Percentiles rank a stretch among this genome's conserved stretches.
Conservation (phyloP, 129 eudicot genomes). For the Flaveria trinervia region DNA sequence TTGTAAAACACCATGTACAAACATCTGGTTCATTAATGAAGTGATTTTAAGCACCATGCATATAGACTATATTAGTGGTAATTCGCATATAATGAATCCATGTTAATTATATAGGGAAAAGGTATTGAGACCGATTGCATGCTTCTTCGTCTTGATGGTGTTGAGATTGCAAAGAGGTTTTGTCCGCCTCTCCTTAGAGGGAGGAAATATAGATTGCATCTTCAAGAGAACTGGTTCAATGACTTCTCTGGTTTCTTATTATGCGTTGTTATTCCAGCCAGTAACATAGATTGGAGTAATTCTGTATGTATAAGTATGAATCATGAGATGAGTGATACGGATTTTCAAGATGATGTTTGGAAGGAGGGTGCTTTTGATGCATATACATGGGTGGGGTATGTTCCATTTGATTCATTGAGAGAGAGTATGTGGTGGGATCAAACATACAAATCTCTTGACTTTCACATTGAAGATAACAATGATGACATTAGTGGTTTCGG, state of each 20-base stretch:
- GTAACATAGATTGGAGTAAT: too few species aligned
- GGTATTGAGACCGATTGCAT: not conserved
- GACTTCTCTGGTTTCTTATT: not conserved
- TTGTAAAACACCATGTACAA: too few species aligned
- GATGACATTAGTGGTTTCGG: not conserved
- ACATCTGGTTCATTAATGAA: too few species aligned
- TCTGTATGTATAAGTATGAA: not conserved
- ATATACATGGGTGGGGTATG: not conserved
- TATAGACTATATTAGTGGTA: not conserved
- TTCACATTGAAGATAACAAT: not conserved
- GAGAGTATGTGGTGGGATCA: not conserved
- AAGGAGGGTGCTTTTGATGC: not conserved
- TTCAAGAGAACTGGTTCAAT: not conserved
- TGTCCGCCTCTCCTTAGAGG: not conserved
- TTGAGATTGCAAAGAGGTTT: constrained; percentile 12
- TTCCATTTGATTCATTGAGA: constrained; percentile 4
- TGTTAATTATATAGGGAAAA: not conserved
- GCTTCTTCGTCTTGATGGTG: not conserved
- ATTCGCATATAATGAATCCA: not conserved
- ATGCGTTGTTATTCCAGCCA: not conserved
- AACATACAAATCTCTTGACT: not conserved
- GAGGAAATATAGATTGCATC: not conserved
- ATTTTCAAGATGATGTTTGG: not conserved
- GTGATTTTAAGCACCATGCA: not conserved
- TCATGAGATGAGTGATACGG: not conserved